Percentiles rank a stretch among this genome's conserved stretches.
Conservation (phyloP, 129 eudicot species). For the Oenanthe sinensis region DNA sequence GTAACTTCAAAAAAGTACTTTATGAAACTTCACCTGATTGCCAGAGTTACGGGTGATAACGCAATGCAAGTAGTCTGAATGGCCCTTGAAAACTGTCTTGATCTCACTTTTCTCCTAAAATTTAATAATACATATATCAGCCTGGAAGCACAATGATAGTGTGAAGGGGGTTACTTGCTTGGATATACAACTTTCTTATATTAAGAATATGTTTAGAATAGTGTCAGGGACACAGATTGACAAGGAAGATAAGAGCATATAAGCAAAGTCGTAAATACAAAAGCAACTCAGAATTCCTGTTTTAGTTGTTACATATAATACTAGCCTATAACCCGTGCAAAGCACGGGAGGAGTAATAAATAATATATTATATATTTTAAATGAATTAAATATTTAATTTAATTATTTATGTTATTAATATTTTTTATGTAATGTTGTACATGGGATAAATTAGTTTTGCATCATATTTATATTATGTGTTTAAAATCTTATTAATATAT, state of each 20-base stretch:
- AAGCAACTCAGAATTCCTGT: background rate
- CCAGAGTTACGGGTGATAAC: conserved; percentile 53
- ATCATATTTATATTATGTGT: no score
- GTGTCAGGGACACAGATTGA: background rate
- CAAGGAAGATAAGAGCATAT: background rate
- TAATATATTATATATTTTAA: no score
- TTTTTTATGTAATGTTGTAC: no score
- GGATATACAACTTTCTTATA: background rate
- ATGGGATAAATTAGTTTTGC: no score
- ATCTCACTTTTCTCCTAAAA: conserved; percentile 59
- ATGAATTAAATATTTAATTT: no score
- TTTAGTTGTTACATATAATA: background rate
- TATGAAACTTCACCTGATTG: conserved; percentile 52
- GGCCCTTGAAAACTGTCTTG: conserved; percentile 78
- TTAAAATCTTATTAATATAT: no score
- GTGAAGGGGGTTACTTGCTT: background rate
- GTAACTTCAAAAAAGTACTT: background rate
- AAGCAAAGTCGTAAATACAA: background rate
- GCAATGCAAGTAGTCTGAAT: conserved; percentile 76
- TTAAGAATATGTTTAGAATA: background rate
- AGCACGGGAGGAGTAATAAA: no score
- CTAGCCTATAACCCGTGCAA: no score
- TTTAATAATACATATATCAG: background rate
- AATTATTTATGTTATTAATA: no score
- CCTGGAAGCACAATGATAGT: background rate